Conservation (phyloP, 495 filamentous ascomycete species). For the Annulohypoxylon stygium region DNA sequence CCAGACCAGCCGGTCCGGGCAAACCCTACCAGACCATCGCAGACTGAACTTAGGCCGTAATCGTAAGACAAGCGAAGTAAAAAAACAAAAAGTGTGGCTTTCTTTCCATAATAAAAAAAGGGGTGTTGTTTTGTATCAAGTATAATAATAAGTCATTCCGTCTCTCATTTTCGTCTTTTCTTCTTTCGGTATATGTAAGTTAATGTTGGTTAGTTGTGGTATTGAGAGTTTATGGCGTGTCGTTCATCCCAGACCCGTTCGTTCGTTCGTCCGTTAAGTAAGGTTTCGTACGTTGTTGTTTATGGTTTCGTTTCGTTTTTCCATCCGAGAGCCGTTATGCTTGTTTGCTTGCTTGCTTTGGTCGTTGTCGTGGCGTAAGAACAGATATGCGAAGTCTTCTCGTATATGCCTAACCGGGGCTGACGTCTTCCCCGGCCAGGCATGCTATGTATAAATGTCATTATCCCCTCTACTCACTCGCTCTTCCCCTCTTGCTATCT, state of each 20-base stretch:
- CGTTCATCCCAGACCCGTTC: neutral
- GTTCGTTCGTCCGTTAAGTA: neutral
- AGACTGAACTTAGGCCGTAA: slow-evolving; percentile 8
- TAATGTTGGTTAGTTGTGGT: neutral
- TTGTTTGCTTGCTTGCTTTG: neutral
- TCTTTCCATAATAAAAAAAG: neutral
- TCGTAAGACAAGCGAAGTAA: neutral
- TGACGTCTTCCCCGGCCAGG: neutral
- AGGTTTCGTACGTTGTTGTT: neutral
- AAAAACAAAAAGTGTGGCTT: neutral
- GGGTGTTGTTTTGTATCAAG: neutral
- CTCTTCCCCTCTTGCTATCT: neutral
- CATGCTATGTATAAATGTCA: slow-evolving; percentile 2
- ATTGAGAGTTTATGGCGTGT: neutral
- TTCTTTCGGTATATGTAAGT: neutral
- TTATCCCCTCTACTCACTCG: neutral
- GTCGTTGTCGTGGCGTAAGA: neutral
- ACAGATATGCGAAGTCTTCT: neutral
- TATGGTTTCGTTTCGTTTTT: neutral
- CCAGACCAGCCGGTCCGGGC: neutral
- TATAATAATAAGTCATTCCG: neutral
- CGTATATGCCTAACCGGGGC: neutral
- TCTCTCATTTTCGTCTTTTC: neutral
- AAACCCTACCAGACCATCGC: slow-evolving; percentile 2
- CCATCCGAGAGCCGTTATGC: neutral